Evolutionary conservation across 441 rosid genomes (phyloP).

Genomic region (Populus hybrid): DNA sequence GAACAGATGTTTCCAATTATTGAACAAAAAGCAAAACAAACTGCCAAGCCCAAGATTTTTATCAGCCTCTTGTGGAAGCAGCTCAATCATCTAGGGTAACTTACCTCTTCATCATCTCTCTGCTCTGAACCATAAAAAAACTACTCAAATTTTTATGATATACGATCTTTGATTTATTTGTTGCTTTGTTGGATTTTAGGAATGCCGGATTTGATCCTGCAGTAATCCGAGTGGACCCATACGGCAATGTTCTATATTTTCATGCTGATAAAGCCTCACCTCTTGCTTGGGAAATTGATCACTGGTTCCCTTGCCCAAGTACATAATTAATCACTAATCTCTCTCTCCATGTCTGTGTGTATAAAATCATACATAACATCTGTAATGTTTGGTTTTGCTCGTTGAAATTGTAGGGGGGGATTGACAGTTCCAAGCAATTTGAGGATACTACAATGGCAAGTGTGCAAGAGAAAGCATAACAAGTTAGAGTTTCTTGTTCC

Average conservation of each 20-base stretch:
- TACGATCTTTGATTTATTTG: not conserved
- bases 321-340: conserved; percentile 9
- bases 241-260: conserved; percentile 81
- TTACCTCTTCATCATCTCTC: conserved; percentile 8
- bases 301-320: conserved; percentile 97
- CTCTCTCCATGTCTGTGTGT: not conserved
- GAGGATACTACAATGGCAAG: conserved; percentile 91
- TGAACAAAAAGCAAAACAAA: conserved; percentile 68
- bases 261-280: conserved; percentile 96
- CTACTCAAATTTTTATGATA: not conserved
- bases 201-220: conserved; percentile 96
- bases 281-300: conserved; percentile 93
- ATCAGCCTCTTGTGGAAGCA: conserved; percentile 80
- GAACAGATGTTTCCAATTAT: conserved; percentile 63
- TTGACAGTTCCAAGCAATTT: conserved; percentile 84
- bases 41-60: conserved; percentile 64
- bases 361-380: too few relatives aligned
- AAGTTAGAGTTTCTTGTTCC: conserved; percentile 77
- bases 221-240: conserved; percentile 76
- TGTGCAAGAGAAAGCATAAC: conserved; percentile 74
- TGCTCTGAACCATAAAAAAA: not conserved
- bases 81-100: conserved; percentile 79
- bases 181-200: conserved; percentile 32
- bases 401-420: conserved; percentile 62
- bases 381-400: conserved; percentile 3